These are phyloP conservation scores for Trichoderma gracile DNA, from an alignment of 2,329 filamentous ascomycete genomes.

Conservation along the genomic window DNA sequence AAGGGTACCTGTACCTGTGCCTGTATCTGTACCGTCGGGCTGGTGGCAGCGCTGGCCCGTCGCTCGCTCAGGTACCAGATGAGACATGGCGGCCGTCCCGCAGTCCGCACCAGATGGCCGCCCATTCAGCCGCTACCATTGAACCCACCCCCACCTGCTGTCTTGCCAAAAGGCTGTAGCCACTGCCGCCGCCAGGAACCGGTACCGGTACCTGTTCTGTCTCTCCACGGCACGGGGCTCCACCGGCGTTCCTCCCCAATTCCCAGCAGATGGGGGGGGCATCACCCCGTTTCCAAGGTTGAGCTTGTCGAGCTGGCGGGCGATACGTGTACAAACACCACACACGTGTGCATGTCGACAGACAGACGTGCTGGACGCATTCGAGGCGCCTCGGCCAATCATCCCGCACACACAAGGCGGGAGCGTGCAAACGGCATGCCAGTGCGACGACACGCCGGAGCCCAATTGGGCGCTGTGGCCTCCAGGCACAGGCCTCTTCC, in stretches of 20 bases:
- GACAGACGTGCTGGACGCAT: no score
- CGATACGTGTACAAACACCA: neutral
- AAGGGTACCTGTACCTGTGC: neutral
- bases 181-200: conserved; percentile 20
- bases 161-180: conserved; percentile 13
- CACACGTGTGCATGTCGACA: neutral
- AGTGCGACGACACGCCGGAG: neutral
- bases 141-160: neutral
- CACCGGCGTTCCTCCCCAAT: neutral
- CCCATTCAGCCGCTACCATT: neutral
- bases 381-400: conserved; percentile 3
- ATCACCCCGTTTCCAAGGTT: no score
- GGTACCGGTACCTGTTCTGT: neutral
- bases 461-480: conserved; percentile 7
- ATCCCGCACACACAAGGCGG: neutral
- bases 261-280: neutral
- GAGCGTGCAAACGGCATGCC: neutral
- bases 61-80: neutral
- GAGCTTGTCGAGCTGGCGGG: no score
- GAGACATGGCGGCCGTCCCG: neutral
- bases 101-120: neutral
- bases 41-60: neutral
- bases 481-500: neutral
- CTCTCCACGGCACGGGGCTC: neutral
- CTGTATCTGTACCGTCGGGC: neutral